Base-by-base conservation (phyloP, 768 basidiomycete species). In the Tubosaeta sp. region DNA sequence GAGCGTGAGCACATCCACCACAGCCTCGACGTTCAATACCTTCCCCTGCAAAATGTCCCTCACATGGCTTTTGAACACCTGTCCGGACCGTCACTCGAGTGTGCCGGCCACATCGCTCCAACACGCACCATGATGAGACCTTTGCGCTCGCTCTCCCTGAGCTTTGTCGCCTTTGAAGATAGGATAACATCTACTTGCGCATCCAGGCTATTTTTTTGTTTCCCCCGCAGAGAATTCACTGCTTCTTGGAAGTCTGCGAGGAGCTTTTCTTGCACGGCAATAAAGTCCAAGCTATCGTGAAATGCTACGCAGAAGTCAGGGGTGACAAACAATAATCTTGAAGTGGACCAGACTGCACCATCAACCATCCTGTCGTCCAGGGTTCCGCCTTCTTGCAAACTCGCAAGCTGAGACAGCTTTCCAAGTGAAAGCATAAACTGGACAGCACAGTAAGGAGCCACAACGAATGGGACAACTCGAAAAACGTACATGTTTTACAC, bases 351-450 rank as follows among this genome's bases (percentile, higher is more conserved):
- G 9, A 63, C 11, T 71, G 46, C 63, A 84, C 87, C 78, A 63
- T 82, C 83, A 13, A 88, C 70, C 49, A 72, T 71, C 29, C 61
- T 62, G 48, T 83, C 80, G 36, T 87, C 81, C 14, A 70, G 51
- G 2, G 69, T 50, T 14, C 64, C 67, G 27, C 55, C 54, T 57
- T 84, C 85, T 53, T 77, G 71, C 55, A 76, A 59, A 46, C 78
- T 72, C 7, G 88, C 88, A 13, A 96, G 73, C 59, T 90, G 82
- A 0, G 86, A 74, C 11, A 98, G 78, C 67, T 97, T 97, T 19
- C 90, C 90, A 24, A 97, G 81, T 61, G 92, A 94, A 49, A 94
- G 79, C 80, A 91, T 85, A 41, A 97, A 74, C 94, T 98, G 60
- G 11, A 49, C 39, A 18, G 16, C 45, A 29, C 49, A 34, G 36